Evolutionary conservation across 2,329 filamentous ascomycete species (phyloP), one percentile per base, ranked within the genome.

Genomic region (Pseudocercospora crystallina): DNA sequence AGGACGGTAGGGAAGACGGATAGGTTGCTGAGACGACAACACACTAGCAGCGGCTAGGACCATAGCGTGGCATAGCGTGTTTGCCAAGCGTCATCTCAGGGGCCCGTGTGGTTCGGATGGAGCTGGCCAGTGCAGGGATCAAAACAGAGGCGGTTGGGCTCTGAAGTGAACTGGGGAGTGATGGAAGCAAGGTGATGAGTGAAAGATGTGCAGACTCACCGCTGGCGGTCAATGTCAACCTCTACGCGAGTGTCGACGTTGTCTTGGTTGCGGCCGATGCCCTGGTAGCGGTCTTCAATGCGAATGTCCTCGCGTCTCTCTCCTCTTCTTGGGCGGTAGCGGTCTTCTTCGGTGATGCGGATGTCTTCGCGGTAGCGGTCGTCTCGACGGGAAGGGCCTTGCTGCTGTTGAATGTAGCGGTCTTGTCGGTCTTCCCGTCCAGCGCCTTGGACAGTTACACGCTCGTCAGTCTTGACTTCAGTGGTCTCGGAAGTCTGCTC

Each of bases 361-460:
- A 95, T 83, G 80, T 95, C 88, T 83, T 95, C 88, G 56, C 63
- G 64, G 79, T 90, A 85, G 77, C 80, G 80, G 73, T 78, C 82
- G 65, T 83, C 75, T 74, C 81, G 78, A 69, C 79, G 80, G 67
- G 83, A 84, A 78, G 84, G 83, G 73, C 79, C 78, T 73, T 81
- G 68, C 66, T 65, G 65, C 80, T 76, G 80, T 7, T 26, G 20
- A 81, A 78, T 78, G 84, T 85, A 39, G 37, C 39, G 87, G 86
- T 89, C 82, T 85, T 79, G 82, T 88, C 56, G 84, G 90, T 88
- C 90, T 91, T 95, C 90, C 90, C 90, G 91, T 95, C 91, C 91
- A 88, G 89, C 86, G 86, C 85, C 84, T 79, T 74, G 78, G 79
- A 80, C 79, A 77, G 84, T 85, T 80, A 90, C 84, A 78, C 92